These are phyloP conservation scores for Ganoderma multipileum DNA, from an alignment of 1,284 basidiomycete species.

Conservation along the genomic window DNA sequence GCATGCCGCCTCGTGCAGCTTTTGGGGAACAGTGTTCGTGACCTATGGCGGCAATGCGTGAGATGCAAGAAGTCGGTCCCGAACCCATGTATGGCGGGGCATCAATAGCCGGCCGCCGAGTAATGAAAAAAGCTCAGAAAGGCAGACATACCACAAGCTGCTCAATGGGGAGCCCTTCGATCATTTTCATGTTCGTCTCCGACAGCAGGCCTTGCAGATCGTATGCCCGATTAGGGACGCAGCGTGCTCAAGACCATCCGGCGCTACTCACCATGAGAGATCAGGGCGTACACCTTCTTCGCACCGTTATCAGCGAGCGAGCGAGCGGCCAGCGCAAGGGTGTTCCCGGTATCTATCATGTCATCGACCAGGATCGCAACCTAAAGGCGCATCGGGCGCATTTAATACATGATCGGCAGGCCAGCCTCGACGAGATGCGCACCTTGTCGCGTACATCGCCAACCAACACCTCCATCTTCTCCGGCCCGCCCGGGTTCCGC, in stretches of 20 bases:
- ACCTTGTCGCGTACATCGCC: conserved; percentile 96
- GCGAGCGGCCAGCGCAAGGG: conserved; percentile 85
- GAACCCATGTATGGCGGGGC: conserved; percentile 8
- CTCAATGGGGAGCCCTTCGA: conserved; percentile 84
- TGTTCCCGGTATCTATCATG: conserved; percentile 96
- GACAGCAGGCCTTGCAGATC: conserved; percentile 78
- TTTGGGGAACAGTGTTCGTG: conserved; percentile 83
- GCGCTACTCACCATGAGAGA: conserved; percentile 82
- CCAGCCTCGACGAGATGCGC: conserved; percentile 14
- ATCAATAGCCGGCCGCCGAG: conserved; percentile 6
- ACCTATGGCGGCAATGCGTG: conserved; percentile 48
- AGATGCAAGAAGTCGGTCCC: conserved; percentile 32
- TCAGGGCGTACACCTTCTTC: conserved; percentile 85
- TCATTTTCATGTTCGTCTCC: conserved; percentile 80
- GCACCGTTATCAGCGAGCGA: conserved; percentile 92
- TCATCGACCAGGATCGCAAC: conserved; percentile 96
- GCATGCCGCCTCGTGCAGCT: conserved; percentile 57
- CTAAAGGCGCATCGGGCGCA: conserved; percentile 44
- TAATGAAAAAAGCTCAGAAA: neutral
- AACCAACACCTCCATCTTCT: conserved; percentile 93
- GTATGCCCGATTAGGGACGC: conserved; percentile 15
- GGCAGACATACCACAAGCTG: conserved; percentile 81
- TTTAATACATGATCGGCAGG: neutral
- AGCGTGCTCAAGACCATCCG: conserved; percentile 11
- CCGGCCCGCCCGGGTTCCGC: conserved; percentile 60